A percentile compares a stretch with the other conserved stretches of the same genome.
These are phyloP conservation scores for Lepidopterella palustris DNA, from an alignment of 495 filamentous ascomycete genomes.

Conservation along the genomic window DNA sequence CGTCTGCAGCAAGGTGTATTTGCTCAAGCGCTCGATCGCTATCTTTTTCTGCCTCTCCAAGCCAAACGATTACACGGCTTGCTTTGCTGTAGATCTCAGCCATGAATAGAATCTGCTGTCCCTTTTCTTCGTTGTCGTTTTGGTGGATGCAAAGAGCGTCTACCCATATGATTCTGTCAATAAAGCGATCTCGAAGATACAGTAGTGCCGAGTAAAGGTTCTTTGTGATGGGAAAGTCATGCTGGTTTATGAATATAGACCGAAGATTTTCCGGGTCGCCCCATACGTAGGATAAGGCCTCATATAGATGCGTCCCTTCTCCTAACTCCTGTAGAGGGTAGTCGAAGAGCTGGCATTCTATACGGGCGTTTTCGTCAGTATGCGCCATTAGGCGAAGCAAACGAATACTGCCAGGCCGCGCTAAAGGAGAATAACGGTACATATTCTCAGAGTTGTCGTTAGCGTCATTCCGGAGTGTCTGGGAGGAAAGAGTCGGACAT, in stretches of 20 bases:
- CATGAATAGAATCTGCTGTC: conserved; percentile 2
- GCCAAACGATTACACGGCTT: no score
- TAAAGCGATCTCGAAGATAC: background rate
- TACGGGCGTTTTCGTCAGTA: background rate
- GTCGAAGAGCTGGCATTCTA: background rate
- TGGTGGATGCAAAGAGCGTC: background rate
- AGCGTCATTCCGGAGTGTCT: no score
- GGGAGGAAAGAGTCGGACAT: no score
- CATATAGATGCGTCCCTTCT: background rate
- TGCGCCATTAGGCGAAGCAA: conserved; percentile 1
- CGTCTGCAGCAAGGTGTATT: conserved; percentile 3
- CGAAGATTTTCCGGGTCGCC: background rate
- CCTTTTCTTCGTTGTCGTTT: background rate
- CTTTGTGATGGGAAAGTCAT: background rate
- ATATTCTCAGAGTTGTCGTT: no score
- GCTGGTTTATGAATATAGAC: background rate
- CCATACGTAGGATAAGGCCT: no score
- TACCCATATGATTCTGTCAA: background rate
- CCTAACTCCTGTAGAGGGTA: background rate
- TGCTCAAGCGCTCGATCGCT: background rate
- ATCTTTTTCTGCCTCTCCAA: background rate
- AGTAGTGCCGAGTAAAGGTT: background rate
- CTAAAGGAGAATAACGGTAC: no score
- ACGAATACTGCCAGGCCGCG: no score
- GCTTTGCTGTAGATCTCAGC: conserved; percentile 3